These are phyloP conservation scores for Talaromyces sp. DNA, from an alignment of 2,329 filamentous ascomycete species.

Conservation along the genomic window DNA sequence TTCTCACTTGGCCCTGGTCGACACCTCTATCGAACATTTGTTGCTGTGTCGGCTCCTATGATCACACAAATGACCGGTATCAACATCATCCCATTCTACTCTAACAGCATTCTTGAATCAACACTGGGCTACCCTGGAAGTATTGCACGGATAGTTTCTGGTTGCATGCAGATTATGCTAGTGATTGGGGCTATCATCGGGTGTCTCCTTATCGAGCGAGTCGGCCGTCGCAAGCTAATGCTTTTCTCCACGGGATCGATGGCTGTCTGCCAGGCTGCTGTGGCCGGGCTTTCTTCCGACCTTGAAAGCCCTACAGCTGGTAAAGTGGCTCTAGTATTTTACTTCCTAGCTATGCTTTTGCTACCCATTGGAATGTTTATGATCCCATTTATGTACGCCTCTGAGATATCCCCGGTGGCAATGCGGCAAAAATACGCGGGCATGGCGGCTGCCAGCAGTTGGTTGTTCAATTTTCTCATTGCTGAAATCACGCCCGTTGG, in stretches of 20 bases:
- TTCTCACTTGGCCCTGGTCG: not conserved
- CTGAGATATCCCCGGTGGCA: not conserved
- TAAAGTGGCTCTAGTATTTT: conserved; percentile 43
- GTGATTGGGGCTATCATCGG: not conserved
- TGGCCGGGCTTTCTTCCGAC: conserved; percentile 35
- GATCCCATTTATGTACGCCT: conserved; percentile 1
- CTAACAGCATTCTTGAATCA: not conserved
- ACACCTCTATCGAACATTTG: not conserved
- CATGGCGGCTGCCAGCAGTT: not conserved
- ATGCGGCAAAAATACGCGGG: not conserved
- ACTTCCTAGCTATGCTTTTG: not conserved
- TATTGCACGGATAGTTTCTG: conserved; percentile 6
- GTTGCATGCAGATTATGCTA: not conserved
- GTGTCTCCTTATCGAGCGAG: not conserved
- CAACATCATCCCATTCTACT: not conserved
- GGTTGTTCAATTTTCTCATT: conserved; percentile 4
- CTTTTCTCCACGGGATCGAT: conserved; percentile 62
- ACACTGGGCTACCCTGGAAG: not conserved
- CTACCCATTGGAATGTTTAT: not conserved
- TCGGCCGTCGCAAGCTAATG: not conserved
- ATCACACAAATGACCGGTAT: not conserved
- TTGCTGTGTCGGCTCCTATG: not conserved
- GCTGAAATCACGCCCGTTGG: conserved; percentile 2
- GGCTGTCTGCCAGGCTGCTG: conserved; percentile 42
- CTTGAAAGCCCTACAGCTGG: conserved; percentile 34